phyloP scores from a whole-genome alignment of 2,329 filamentous ascomycete genomes.

The Ceratocystis huliohia region DNA sequence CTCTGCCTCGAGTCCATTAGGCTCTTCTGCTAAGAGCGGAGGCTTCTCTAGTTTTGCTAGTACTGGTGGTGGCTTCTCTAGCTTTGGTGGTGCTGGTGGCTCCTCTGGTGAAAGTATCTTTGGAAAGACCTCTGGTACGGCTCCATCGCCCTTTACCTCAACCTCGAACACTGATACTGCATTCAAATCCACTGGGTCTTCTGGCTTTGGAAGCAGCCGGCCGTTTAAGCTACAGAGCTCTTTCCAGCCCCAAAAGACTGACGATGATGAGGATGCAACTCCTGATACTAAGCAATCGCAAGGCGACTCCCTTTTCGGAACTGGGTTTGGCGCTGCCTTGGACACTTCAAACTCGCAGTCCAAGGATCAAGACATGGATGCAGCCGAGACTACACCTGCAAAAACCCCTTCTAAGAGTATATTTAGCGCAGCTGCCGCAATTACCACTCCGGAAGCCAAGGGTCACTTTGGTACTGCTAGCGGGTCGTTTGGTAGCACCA shows the following conservation, averaged over 20 bases:
- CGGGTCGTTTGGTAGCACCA: conserved; percentile 3
- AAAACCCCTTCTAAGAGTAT: conserved; percentile 31
- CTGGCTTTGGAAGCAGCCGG: conserved; percentile 30
- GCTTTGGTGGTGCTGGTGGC: conserved; percentile 30
- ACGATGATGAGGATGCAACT: conserved; percentile 45
- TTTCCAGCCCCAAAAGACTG: conserved; percentile 51
- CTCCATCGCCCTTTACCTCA: conserved; percentile 24
- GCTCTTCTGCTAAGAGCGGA: conserved; percentile 28
- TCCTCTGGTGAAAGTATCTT: conserved; percentile 25
- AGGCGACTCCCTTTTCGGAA: conserved; percentile 43
- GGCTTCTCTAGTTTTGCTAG: conserved; percentile 43
- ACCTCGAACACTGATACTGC: conserved; percentile 25
- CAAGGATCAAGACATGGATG: conserved; percentile 44
- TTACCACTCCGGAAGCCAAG: conserved; percentile 14
- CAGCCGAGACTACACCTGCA: conserved; percentile 27
- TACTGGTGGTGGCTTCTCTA: conserved; percentile 42
- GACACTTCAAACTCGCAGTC: conserved; percentile 30
- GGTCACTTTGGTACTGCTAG: conserved; percentile 4
- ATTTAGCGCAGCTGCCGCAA: conserved; percentile 22
- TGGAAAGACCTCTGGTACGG: conserved; percentile 22
- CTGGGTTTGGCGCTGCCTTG: conserved; percentile 47
- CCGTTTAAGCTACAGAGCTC: conserved; percentile 56
- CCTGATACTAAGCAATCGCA: conserved; percentile 26
- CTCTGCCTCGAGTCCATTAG: conserved; percentile 21
- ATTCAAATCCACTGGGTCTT: conserved; percentile 28